Conservation (phyloP, 2,329 filamentous ascomycete genomes). For the Beauveria medogensis region DNA sequence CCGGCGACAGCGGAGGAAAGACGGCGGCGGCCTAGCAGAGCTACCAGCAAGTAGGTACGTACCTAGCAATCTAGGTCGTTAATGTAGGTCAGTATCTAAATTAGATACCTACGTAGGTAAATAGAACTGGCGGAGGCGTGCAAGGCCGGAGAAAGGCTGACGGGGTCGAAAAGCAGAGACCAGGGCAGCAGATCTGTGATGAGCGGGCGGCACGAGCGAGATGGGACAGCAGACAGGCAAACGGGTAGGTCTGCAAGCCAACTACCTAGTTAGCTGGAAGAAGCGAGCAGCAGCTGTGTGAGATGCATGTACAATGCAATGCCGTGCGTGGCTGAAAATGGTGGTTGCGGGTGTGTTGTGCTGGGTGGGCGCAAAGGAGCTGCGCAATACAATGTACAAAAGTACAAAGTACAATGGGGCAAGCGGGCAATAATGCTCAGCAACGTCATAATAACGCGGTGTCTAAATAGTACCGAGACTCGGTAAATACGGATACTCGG, state of each 20-base stretch:
- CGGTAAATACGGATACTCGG: background rate
- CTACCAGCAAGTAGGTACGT: background rate
- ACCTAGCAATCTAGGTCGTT: too few species aligned
- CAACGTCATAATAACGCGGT: background rate
- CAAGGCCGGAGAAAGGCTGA: background rate
- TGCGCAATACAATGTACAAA: background rate
- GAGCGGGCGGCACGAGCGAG: background rate
- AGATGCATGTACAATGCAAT: constrained; percentile 10
- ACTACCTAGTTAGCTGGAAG: background rate
- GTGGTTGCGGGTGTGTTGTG: constrained; percentile 1
- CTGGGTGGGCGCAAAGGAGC: background rate
- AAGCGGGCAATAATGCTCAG: background rate
- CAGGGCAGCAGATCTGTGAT: constrained; percentile 8
- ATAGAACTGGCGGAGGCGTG: background rate
- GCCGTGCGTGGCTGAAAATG: constrained; percentile 8
- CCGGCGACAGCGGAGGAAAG: background rate
- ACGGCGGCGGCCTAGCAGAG: background rate
- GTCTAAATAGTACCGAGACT: too few species aligned
- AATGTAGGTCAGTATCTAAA: too few species aligned
- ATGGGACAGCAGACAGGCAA: background rate
- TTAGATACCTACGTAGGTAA: too few species aligned
- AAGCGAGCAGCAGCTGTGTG: constrained; percentile 1
- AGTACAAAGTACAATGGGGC: background rate
- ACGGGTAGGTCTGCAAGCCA: background rate
- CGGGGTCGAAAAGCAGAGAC: constrained; percentile 5